Evolutionary conservation across 2,329 filamentous ascomycete genomes (phyloP).

Genomic region (Acrocalymma vagum): DNA sequence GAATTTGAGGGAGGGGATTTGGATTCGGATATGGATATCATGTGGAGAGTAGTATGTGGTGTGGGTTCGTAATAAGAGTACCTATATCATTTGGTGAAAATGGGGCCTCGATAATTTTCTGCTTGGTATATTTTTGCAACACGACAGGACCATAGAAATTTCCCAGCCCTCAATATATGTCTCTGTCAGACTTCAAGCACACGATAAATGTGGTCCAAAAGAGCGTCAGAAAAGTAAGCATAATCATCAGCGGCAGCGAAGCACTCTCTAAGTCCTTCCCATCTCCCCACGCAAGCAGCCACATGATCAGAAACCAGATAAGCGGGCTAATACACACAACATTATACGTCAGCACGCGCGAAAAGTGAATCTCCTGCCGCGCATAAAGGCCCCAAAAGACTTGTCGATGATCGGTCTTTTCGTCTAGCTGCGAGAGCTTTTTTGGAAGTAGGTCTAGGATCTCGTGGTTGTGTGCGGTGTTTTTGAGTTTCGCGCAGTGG

Average conservation of each 20-base stretch:
- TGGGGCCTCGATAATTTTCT: too few relatives aligned
- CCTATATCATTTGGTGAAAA: too few relatives aligned
- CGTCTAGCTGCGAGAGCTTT: slow-evolving; percentile 3
- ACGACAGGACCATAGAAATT: too few relatives aligned
- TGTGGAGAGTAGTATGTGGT: too few relatives aligned
- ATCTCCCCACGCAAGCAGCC: slow-evolving; percentile 13
- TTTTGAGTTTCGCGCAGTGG: neutral
- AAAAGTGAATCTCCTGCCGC: slow-evolving; percentile 7
- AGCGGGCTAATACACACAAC: slow-evolving; percentile 7
- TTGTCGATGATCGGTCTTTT: slow-evolving; percentile 2
- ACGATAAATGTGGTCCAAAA: slow-evolving; percentile 14
- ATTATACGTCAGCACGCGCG: slow-evolving; percentile 8
- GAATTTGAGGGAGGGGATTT: too few relatives aligned
- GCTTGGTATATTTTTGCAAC: too few relatives aligned
- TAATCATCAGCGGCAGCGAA: slow-evolving; percentile 8
- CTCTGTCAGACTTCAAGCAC: too few relatives aligned
- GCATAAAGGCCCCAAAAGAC: slow-evolving; percentile 16
- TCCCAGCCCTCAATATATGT: too few relatives aligned
- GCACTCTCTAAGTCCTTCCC: slow-evolving; percentile 12
- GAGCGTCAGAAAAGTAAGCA: slow-evolving; percentile 8
- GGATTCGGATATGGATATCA: too few relatives aligned
- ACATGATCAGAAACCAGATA: slow-evolving; percentile 15
- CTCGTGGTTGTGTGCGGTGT: slow-evolving; percentile 4
- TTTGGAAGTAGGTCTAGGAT: slow-evolving; percentile 11
- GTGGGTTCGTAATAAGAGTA: too few relatives aligned